A percentile compares a stretch with the other conserved stretches of the same genome.
Conservation (phyloP, 306 rosid species). For the Mimosa bimucronata region DNA sequence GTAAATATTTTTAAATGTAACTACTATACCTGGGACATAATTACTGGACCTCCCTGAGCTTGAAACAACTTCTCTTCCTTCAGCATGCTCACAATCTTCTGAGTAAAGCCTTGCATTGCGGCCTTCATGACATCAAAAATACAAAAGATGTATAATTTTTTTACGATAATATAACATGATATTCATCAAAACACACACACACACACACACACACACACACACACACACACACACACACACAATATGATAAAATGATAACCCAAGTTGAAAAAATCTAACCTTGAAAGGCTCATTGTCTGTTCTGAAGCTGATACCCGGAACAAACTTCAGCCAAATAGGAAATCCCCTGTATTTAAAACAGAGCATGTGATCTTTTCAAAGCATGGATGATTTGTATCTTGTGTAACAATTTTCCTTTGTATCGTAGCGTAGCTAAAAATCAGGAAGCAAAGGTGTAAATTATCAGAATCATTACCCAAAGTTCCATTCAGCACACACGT, state of each 20-base stretch:
- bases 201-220: no score
- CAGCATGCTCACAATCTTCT: conserved; percentile 81
- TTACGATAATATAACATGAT: not conserved
- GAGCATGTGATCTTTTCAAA: conserved; percentile 31
- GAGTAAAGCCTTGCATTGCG: conserved; percentile 85
- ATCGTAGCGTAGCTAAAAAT: not conserved
- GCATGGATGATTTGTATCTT: not conserved
- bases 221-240: no score
- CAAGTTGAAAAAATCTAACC: conserved; percentile 46
- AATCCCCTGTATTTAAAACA: conserved; percentile 72
- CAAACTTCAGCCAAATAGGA: conserved; percentile 95
- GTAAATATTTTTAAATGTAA: not conserved
- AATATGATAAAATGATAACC: not conserved
- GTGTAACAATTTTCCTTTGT: not conserved
- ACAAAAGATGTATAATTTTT: not conserved
- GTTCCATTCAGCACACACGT: conserved; percentile 94
- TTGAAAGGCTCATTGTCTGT: conserved; percentile 92
- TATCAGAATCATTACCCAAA: conserved; percentile 67
- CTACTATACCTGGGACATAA: conserved; percentile 74
- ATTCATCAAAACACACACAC: not conserved
- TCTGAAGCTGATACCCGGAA: conserved; percentile 84
- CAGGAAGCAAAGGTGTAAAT: not conserved
- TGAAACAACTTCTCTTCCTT: conserved; percentile 83
- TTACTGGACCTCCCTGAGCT: conserved; percentile 94
- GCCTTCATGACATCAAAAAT: conserved; percentile 50